Percentiles rank a stretch among this genome's conserved stretches.
These are phyloP conservation scores for Epichloe glyceriae DNA, from an alignment of 2,329 filamentous ascomycete species.

Conservation along the genomic window DNA sequence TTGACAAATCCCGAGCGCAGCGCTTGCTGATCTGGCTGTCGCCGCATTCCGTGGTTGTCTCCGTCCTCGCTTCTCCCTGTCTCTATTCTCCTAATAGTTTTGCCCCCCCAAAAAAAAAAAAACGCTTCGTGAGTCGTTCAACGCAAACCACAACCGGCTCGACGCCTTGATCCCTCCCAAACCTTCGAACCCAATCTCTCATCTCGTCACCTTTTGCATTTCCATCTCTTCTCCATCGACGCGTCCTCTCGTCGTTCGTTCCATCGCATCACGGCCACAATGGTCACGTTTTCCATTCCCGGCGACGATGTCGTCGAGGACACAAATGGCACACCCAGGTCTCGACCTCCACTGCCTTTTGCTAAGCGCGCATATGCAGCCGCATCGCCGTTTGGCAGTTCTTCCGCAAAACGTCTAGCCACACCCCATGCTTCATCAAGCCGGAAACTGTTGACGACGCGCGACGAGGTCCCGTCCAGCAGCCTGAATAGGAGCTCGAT, in stretches of 20 bases:
- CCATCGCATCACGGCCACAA: conserved; percentile 7
- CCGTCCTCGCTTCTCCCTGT: background rate
- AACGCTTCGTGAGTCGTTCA: conserved; percentile 2
- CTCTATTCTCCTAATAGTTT: background rate
- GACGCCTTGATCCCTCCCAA: background rate
- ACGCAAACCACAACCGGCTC: background rate
- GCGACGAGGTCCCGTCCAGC: conserved; percentile 23
- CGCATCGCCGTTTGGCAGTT: conserved; percentile 21
- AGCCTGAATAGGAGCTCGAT: conserved; percentile 24
- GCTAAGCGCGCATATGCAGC: conserved; percentile 28
- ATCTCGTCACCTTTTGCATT: background rate
- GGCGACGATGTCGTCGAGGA: conserved; percentile 20
- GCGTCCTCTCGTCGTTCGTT: background rate
- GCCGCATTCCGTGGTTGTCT: background rate
- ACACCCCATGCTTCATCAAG: conserved; percentile 26
- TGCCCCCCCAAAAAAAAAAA: conserved; percentile 1
- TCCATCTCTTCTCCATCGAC: background rate
- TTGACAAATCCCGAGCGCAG: background rate
- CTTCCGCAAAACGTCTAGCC: conserved; percentile 20
- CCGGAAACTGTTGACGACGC: conserved; percentile 22
- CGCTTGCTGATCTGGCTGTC: background rate
- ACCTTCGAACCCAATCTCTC: background rate
- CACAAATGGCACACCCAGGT: conserved; percentile 23
- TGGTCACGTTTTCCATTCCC: conserved; percentile 28
- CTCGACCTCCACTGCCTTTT: conserved; percentile 29